A percentile compares a stretch with the other conserved stretches of the same genome.
Evolutionary conservation across 176 grass and related monocot genomes (phyloP).

Genomic region (Zea luxurians): DNA sequence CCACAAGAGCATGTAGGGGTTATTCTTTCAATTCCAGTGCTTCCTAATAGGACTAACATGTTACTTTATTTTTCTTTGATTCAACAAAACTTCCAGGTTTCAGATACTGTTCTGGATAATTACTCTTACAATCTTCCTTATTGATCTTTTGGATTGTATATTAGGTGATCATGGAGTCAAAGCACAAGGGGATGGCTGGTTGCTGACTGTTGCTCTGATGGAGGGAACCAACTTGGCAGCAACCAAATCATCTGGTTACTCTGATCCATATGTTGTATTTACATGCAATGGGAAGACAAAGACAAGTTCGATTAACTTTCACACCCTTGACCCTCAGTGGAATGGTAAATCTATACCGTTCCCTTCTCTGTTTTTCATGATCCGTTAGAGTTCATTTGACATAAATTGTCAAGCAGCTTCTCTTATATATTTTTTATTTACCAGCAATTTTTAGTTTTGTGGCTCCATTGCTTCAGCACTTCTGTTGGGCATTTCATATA

Average conservation of each 20-base stretch:
- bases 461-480: not conserved
- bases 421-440: not conserved
- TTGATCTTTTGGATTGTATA: constrained; percentile 38
- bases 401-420: constrained; percentile 6
- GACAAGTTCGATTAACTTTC: constrained; percentile 97
- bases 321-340: constrained; percentile 86
- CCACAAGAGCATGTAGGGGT: constrained; percentile 4
- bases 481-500: not conserved
- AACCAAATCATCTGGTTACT: constrained; percentile 67
- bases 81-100: constrained; percentile 10
- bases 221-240: constrained; percentile 70
- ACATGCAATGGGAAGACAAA: constrained; percentile 89
- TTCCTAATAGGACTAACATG: not conserved
- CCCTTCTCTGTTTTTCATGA: not conserved
- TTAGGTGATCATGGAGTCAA: constrained; percentile 82
- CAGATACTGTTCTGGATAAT: constrained; percentile 2
- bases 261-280: constrained; percentile 97
- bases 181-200: constrained; percentile 89
- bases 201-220: constrained; percentile 84
- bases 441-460: not conserved
- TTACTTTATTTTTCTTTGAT: constrained; percentile 1
- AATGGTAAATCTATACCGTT: constrained; percentile 59
- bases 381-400: not conserved
- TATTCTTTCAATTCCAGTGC: constrained; percentile 3
- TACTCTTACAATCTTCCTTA: constrained; percentile 8